phyloP scores from a whole-genome alignment of 2,329 filamentous ascomycete species.

The Tolypocladium pustulatum region DNA sequence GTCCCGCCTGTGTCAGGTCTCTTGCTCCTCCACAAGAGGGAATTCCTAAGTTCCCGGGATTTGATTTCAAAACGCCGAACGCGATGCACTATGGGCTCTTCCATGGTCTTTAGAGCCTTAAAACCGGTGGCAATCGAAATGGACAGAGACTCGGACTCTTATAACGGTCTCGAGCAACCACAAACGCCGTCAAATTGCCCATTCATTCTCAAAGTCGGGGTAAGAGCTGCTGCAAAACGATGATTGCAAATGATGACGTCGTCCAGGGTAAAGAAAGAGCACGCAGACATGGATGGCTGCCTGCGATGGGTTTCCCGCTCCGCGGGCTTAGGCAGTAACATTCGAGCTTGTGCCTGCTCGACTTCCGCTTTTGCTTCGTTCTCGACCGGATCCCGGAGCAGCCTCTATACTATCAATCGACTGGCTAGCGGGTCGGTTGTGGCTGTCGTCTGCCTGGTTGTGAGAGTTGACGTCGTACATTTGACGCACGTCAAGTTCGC shows the following conservation, averaged over 20 bases:
- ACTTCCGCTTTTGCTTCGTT: constrained; percentile 20
- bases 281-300: constrained; percentile 7
- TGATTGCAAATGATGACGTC: too few relatives aligned
- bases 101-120: not conserved
- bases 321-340: constrained; percentile 28
- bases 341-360: constrained; percentile 23
- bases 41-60: not conserved
- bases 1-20: not conserved
- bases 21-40: not conserved
- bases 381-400: constrained; percentile 18
- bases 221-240: not conserved
- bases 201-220: not conserved
- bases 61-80: not conserved
- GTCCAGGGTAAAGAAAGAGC: not conserved
- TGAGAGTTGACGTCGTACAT: constrained; percentile 17
- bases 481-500: constrained; percentile 15
- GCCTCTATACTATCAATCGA: constrained; percentile 21
- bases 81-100: not conserved
- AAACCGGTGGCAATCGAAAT: too few relatives aligned
- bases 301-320: constrained; percentile 26
- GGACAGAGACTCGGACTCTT: not conserved
- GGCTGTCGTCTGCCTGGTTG: not conserved
- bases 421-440: constrained; percentile 4
- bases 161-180: not conserved
- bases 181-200: not conserved